phyloP scores from a whole-genome alignment of 2,329 filamentous ascomycete species.

The Incumbomyces lentus region DNA sequence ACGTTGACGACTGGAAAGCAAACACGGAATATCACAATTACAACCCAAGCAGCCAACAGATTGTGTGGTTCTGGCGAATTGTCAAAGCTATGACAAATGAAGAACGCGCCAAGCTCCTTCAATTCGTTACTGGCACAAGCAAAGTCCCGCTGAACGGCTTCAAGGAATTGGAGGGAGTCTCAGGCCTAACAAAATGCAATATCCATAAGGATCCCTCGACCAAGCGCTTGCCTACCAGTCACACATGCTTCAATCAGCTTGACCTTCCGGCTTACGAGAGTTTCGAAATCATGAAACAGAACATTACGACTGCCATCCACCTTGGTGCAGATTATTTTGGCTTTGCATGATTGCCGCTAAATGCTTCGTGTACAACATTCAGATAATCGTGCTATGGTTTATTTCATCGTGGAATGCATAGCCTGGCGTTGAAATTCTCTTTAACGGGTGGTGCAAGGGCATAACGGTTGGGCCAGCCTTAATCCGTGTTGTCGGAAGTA shows the following conservation, averaged over 20 bases:
- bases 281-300: slow-evolving; percentile 79
- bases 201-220: slow-evolving; percentile 68
- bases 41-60: slow-evolving; percentile 82
- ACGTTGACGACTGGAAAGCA: slow-evolving; percentile 97
- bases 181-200: slow-evolving; percentile 94
- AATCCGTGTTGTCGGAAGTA: too few species aligned
- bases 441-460: too few species aligned
- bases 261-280: slow-evolving; percentile 97
- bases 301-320: slow-evolving; percentile 93
- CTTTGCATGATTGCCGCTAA: slow-evolving; percentile 55
- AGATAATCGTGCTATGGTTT: not conserved
- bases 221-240: slow-evolving; percentile 86
- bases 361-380: slow-evolving; percentile 5
- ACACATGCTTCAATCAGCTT: slow-evolving; percentile 99
- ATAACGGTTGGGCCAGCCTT: too few species aligned
- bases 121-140: slow-evolving; percentile 96
- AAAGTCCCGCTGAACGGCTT: slow-evolving; percentile 98
- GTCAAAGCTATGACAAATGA: slow-evolving; percentile 97
- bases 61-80: slow-evolving; percentile 99
- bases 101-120: slow-evolving; percentile 89
- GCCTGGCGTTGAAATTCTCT: slow-evolving; percentile 1
- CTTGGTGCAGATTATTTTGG: slow-evolving; percentile 95
- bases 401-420: slow-evolving; percentile 1
- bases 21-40: slow-evolving; percentile 99
- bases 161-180: slow-evolving; percentile 99